Evolutionary conservation across 306 rosid genomes (phyloP).

Genomic region (Sechiopsis laciniata): DNA sequence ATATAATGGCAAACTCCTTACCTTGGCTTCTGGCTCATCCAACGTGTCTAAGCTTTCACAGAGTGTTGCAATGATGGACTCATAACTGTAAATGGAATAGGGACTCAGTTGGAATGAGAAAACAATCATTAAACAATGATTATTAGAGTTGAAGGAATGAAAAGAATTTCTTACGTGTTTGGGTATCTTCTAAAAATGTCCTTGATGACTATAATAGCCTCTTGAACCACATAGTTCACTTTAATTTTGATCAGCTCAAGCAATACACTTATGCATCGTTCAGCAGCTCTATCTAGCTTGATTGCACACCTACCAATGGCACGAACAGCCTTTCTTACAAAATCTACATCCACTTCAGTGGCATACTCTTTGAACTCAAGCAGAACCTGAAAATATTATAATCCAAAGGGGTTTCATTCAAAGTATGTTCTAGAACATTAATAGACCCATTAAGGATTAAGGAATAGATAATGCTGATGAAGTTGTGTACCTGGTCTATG

Average conservation of each 20-base stretch:
- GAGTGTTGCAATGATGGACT: constrained; percentile 96
- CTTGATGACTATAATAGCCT: constrained; percentile 98
- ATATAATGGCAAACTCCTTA: constrained; percentile 29
- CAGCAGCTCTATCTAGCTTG: constrained; percentile 98
- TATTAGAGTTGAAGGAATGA: not conserved
- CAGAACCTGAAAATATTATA: constrained; percentile 58
- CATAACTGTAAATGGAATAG: constrained; percentile 50
- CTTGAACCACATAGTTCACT: constrained; percentile 98
- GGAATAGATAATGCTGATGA: constrained; percentile 3
- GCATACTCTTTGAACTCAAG: constrained; percentile 98
- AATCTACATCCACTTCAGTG: constrained; percentile 96
- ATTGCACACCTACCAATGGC: constrained; percentile 99
- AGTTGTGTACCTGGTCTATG: constrained; percentile 73
- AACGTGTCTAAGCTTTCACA: constrained; percentile 96
- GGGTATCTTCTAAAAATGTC: constrained; percentile 99
- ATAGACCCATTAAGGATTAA: constrained; percentile 3
- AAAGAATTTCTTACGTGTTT: constrained; percentile 60
- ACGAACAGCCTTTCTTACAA: constrained; percentile 96
- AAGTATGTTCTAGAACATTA: not conserved
- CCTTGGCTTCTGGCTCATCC: constrained; percentile 99
- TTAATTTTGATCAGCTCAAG: constrained; percentile 97
- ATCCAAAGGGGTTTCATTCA: constrained; percentile 4
- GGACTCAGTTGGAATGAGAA: constrained; percentile 23
- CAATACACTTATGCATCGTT: constrained; percentile 96
- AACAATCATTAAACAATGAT: constrained; percentile 16